Conservation (phyloP, 805 yeast genomes). For the Pichia occidentalis region DNA sequence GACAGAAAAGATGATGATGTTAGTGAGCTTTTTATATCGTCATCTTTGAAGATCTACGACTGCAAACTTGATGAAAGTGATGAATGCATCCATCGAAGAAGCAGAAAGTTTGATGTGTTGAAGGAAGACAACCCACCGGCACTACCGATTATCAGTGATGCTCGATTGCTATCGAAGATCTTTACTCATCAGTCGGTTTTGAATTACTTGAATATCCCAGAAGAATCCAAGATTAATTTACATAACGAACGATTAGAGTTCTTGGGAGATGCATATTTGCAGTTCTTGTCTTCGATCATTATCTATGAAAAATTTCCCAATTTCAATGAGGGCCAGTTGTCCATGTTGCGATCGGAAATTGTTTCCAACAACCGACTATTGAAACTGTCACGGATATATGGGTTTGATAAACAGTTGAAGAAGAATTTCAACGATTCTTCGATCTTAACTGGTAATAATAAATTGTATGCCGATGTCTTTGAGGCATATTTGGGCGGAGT, state of each 20-base stretch:
- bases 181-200: constrained; percentile 76
- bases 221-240: constrained; percentile 46
- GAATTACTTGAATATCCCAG: constrained; percentile 49
- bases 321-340: constrained; percentile 74
- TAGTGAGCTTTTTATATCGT: constrained; percentile 1
- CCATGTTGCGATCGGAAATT: constrained; percentile 60
- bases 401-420: constrained; percentile 51
- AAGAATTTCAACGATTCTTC: constrained; percentile 35
- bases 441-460: constrained; percentile 49
- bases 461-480: constrained; percentile 80
- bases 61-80: neutral
- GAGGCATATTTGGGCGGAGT: constrained; percentile 94
- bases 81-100: constrained; percentile 11
- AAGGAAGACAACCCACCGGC: constrained; percentile 38
- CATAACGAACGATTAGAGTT: constrained; percentile 89
- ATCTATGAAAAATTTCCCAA: constrained; percentile 61
- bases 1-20: constrained; percentile 1
- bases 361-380: constrained; percentile 68
- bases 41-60: neutral
- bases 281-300: constrained; percentile 61
- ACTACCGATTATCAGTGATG: constrained; percentile 59
- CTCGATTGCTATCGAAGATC: constrained; percentile 54
- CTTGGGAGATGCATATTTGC: constrained; percentile 81
- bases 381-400: constrained; percentile 64
- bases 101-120: constrained; percentile 12